Evolutionary conservation across 257 asterid species (phyloP), one percentile per base, ranked within the genome.

Genomic region (Solanum corneliomulleri): DNA sequence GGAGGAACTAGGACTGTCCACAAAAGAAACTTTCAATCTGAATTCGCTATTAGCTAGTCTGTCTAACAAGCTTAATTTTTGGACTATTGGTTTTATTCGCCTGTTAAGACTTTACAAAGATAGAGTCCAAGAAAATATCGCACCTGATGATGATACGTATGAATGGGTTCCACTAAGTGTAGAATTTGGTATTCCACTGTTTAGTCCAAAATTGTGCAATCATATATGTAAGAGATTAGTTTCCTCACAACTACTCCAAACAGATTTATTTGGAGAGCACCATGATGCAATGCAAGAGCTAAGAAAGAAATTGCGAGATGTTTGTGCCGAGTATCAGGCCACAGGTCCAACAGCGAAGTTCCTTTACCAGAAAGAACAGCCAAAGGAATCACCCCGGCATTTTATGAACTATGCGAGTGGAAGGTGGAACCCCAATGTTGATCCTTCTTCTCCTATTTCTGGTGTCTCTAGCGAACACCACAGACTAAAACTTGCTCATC

Each of bases 361-460:
- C 89, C 98, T 97, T 87, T 97, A 95, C 94, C 99, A 94, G 93
- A 96, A 91, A 93, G 99, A 96, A 91, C 97, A 91, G 87, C 86
- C 91, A 25, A 95, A 93, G 93, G 91, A 86, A 72, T 88, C 92
- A 88, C 88, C 98, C 75, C 90, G 96, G 72, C 91, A 91, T 77
- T 94, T 94, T 37, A 93, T 95, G 95, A 95, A 92, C 90, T 97
- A 97, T 96, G 99, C 99, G 37, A 97, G 99, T 90, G 98, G 99
- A 88, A 93, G 93, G 92, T 97, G 99, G 99, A 97, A 95, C 87
- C 99, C 99, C 20, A 94, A 90, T 58, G 91, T 92, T 35, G 99
- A 96, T 91, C 98, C 99, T 89, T 97, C 99, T 88, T 97, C 99
- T 90, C 99, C 99, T 72, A 97, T 97, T 71, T 93, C 99, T 70